A percentile compares a stretch with the other conserved stretches of the same genome.
These are phyloP conservation scores for Neonectria coccinea DNA, from an alignment of 2,329 filamentous ascomycete species.

Conservation along the genomic window DNA sequence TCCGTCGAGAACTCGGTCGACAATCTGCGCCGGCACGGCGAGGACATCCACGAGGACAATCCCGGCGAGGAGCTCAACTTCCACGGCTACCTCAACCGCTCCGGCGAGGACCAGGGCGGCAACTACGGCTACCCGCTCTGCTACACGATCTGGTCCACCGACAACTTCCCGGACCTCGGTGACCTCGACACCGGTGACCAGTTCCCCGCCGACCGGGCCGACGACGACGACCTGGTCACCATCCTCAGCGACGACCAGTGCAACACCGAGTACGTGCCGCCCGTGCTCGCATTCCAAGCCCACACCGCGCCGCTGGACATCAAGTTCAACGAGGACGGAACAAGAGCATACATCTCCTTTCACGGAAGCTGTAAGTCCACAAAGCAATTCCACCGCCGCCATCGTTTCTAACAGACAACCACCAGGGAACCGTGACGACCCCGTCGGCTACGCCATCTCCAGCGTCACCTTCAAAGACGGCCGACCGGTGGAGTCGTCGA, in stretches of 20 bases:
- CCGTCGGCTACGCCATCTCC: conserved; percentile 61
- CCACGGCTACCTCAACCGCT: conserved; percentile 67
- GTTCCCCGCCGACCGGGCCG: conserved; percentile 53
- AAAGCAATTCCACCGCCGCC: neutral
- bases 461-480: conserved; percentile 57
- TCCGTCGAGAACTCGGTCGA: conserved; percentile 79
- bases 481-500: conserved; percentile 52
- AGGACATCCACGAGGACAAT: conserved; percentile 75
- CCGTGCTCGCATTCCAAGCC: conserved; percentile 69
- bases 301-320: conserved; percentile 80
- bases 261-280: conserved; percentile 56
- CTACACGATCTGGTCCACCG: conserved; percentile 73
- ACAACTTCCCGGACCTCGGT: conserved; percentile 54
- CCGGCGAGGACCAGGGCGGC: conserved; percentile 49
- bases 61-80: conserved; percentile 82
- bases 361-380: conserved; percentile 73
- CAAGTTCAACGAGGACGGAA: conserved; percentile 70
- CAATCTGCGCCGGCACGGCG: conserved; percentile 66
- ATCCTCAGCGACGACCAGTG: conserved; percentile 59
- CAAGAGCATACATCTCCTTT: conserved; percentile 74
- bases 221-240: conserved; percentile 45
- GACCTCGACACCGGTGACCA: conserved; percentile 61
- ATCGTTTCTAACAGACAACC: conserved; percentile 11
- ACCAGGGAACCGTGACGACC: conserved; percentile 56
- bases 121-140: conserved; percentile 81